A percentile compares a stretch with the other conserved stretches of the same genome.
Evolutionary conservation across 2,329 filamentous ascomycete species (phyloP).

Genomic region (Aspergillus sp.): DNA sequence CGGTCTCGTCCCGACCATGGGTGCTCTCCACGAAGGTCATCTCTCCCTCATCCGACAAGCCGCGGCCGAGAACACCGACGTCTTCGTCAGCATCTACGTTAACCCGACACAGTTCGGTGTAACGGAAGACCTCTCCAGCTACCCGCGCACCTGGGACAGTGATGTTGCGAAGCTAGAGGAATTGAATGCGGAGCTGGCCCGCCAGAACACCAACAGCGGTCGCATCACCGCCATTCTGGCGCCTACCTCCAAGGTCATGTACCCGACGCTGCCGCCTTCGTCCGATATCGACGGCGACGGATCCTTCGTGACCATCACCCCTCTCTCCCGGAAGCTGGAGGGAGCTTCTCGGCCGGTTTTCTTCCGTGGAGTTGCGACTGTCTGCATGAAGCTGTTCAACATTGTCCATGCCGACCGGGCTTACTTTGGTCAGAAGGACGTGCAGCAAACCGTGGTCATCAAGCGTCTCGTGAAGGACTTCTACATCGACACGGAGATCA

Average conservation of each 20-base stretch:
- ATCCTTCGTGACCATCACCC: conserved; percentile 89
- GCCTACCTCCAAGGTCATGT: conserved; percentile 80
- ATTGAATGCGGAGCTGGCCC: conserved; percentile 73
- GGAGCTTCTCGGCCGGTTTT: conserved; percentile 87
- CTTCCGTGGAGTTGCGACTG: conserved; percentile 92
- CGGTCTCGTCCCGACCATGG: conserved; percentile 95
- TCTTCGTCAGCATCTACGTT: conserved; percentile 90
- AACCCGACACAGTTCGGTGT: conserved; percentile 96
- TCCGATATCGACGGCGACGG: conserved; percentile 74
- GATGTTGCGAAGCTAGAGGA: conserved; percentile 68
- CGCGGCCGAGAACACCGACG: conserved; percentile 78
- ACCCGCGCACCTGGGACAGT: conserved; percentile 83
- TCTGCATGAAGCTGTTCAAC: conserved; percentile 93
- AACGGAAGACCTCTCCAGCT: conserved; percentile 82
- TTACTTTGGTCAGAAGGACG: conserved; percentile 97
- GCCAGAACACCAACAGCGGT: conserved; percentile 55
- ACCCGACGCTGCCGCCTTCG: conserved; percentile 75
- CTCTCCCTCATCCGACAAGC: conserved; percentile 81
- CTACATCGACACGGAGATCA: conserved; percentile 72
- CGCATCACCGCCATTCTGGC: conserved; percentile 82
- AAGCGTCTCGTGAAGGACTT: conserved; percentile 86
- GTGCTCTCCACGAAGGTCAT: conserved; percentile 91
- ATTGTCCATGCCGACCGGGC: conserved; percentile 75
- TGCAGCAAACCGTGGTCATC: conserved; percentile 93
- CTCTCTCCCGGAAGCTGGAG: conserved; percentile 77